Evolutionary conservation across 169 alveolate species (phyloP).

Genomic region (Plasmodium falciparum): DNA sequence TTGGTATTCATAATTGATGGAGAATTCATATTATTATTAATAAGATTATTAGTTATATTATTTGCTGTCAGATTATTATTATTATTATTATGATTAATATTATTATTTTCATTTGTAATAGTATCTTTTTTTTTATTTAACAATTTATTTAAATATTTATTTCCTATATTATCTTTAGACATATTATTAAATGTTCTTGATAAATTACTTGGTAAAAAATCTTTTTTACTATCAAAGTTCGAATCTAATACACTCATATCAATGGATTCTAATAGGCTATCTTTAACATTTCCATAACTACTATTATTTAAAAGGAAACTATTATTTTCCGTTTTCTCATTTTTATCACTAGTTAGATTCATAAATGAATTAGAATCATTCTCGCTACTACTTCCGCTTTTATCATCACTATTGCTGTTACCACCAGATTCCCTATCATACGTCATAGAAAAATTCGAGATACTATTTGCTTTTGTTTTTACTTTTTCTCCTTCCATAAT

Average conservation of each 20-base stretch:
- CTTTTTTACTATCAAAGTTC: conserved; percentile 64
- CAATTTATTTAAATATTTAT: conserved; percentile 66
- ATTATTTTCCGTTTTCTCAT: conserved; percentile 58
- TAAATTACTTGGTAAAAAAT: conserved; percentile 54
- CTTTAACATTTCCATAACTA: conserved; percentile 67
- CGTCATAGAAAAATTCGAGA: conserved; percentile 66
- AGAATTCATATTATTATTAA: conserved; percentile 3
- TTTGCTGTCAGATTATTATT: background rate
- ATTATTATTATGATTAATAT: conserved; percentile 14
- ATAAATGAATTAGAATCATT: conserved; percentile 63
- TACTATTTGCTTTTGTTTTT: conserved; percentile 38
- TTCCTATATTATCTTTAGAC: conserved; percentile 56
- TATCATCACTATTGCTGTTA: conserved; percentile 54
- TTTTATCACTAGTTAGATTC: conserved; percentile 61
- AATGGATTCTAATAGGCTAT: conserved; percentile 69
- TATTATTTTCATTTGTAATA: conserved; percentile 26
- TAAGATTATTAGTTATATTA: background rate
- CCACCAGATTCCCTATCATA: conserved; percentile 64
- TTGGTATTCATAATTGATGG: conserved; percentile 5
- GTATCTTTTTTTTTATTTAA: conserved; percentile 39
- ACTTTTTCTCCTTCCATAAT: conserved; percentile 63
- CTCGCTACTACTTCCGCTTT: conserved; percentile 53
- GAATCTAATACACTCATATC: conserved; percentile 74
- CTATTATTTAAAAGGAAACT: conserved; percentile 47
- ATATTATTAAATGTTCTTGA: conserved; percentile 56